Conservation (phyloP, 176 grass and related monocot genomes). For the Oryza brachyantha region DNA sequence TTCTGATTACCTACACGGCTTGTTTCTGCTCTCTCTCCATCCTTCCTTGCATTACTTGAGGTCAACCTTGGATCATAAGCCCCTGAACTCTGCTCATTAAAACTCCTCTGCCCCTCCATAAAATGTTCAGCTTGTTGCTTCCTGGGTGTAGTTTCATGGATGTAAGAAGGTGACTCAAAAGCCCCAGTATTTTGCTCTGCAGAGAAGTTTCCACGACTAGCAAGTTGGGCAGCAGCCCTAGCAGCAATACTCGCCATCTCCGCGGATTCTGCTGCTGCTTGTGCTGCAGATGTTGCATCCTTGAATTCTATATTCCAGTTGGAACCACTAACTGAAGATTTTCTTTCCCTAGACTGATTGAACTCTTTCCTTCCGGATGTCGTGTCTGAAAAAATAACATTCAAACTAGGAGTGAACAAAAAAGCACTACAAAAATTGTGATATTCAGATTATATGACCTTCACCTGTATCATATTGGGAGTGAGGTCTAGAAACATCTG, state of each 20-base stretch:
- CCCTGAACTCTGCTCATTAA: slow-evolving; percentile 19
- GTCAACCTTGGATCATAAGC: slow-evolving; percentile 32
- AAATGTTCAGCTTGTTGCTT: slow-evolving; percentile 31
- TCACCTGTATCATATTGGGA: slow-evolving; percentile 33
- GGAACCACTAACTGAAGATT: slow-evolving; percentile 31
- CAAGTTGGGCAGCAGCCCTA: slow-evolving; percentile 93
- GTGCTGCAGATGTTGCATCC: slow-evolving; percentile 88
- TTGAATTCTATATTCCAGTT: slow-evolving; percentile 88
- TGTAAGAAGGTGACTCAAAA: slow-evolving; percentile 35
- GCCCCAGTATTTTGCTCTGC: slow-evolving; percentile 35
- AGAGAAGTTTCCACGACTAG: slow-evolving; percentile 64
- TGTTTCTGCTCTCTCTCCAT: slow-evolving; percentile 34
- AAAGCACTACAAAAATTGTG: slow-evolving; percentile 14
- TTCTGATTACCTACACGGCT: slow-evolving; percentile 16
- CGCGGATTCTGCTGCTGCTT: slow-evolving; percentile 84
- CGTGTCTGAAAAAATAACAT: slow-evolving; percentile 29
- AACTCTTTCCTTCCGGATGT: slow-evolving; percentile 35
- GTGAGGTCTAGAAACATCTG: slow-evolving; percentile 35
- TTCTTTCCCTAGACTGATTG: slow-evolving; percentile 47
- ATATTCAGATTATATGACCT: slow-evolving; percentile 12
- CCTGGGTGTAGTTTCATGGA: slow-evolving; percentile 13
- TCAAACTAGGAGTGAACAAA: neutral
- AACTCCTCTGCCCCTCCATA: slow-evolving; percentile 26
- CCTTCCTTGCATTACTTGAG: slow-evolving; percentile 21
- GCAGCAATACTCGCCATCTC: slow-evolving; percentile 90